Evolutionary conservation across 306 rosid genomes (phyloP).

Genomic region (Vigna nakashimae): DNA sequence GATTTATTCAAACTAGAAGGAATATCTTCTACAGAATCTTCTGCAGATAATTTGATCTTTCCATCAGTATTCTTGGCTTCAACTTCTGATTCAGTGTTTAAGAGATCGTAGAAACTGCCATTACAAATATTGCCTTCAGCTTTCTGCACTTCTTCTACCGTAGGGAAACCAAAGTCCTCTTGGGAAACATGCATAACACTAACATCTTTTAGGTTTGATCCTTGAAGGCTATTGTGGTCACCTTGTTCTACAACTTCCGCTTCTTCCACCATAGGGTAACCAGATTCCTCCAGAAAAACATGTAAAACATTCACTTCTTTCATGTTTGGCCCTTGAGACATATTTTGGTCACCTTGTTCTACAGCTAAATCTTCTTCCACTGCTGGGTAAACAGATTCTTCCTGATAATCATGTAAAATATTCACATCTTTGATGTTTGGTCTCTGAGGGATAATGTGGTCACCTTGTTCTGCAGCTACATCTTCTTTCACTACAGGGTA

Average conservation of each 20-base stretch:
- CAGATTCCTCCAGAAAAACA: not conserved
- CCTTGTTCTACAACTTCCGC: not conserved
- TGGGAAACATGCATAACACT: not conserved
- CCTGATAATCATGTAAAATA: not conserved
- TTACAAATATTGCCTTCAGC: not conserved
- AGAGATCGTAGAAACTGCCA: not conserved
- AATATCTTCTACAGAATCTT: not conserved
- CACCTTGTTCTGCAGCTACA: not conserved
- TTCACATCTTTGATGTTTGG: not conserved
- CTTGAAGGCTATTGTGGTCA: not conserved
- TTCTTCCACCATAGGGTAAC: not conserved
- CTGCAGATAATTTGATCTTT: constrained; percentile 4
- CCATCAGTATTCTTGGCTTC: constrained; percentile 1
- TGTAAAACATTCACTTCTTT: not conserved
- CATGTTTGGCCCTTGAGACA: not conserved
- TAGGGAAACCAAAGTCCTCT: constrained; percentile 27
- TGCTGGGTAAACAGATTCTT: not conserved
- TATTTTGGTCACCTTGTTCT: not conserved
- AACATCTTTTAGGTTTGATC: not conserved
- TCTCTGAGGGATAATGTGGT: not conserved
- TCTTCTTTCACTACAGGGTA: not conserved
- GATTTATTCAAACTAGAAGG: not conserved
- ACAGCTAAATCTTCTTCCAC: not conserved
- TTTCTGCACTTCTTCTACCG: constrained; percentile 13
- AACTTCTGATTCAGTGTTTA: not conserved